Evolutionary conservation across 768 basidiomycete genomes (phyloP).

Genomic region (Chalciporus chontae): DNA sequence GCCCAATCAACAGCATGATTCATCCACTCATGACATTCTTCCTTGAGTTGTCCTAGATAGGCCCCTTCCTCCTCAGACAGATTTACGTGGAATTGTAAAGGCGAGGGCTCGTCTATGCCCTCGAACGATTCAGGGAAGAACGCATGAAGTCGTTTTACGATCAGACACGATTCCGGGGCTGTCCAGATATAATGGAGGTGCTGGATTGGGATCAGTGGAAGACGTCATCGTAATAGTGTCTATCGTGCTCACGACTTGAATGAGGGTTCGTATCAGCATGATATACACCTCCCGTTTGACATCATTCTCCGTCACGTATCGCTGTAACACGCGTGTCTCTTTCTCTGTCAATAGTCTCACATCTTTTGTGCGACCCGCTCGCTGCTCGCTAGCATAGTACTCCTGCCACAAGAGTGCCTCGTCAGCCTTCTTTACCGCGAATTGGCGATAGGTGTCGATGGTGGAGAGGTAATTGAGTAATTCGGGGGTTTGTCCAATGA

Average conservation of each 20-base stretch:
- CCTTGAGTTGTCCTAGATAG: slow-evolving; percentile 14
- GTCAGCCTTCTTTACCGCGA: slow-evolving; percentile 11
- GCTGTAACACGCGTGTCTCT: slow-evolving; percentile 12
- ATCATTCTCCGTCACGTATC: slow-evolving; percentile 12
- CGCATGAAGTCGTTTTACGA: slow-evolving; percentile 19
- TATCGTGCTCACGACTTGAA: slow-evolving; percentile 16
- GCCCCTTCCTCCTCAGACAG: slow-evolving; percentile 22
- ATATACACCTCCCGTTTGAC: slow-evolving; percentile 21
- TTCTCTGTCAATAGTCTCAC: slow-evolving; percentile 17
- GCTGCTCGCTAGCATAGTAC: slow-evolving; percentile 16
- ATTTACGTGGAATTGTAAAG: slow-evolving; percentile 21
- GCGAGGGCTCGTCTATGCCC: slow-evolving; percentile 12
- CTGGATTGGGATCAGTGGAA: slow-evolving; percentile 3
- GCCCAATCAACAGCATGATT: slow-evolving; percentile 19
- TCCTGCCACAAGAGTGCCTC: slow-evolving; percentile 26
- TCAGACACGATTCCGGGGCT: slow-evolving; percentile 24
- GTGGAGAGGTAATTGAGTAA: slow-evolving; percentile 22
- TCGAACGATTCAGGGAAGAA: slow-evolving; percentile 28
- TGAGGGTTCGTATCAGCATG: slow-evolving; percentile 19
- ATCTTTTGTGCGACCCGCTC: slow-evolving; percentile 1
- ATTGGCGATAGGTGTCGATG: slow-evolving; percentile 23
- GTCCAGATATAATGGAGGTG: slow-evolving; percentile 29
- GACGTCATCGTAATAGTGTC: not conserved
- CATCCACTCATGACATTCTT: slow-evolving; percentile 20
- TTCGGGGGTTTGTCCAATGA: slow-evolving; percentile 30